phyloP scores from a whole-genome alignment of 345 rosid species.

The Heritiera littoralis region DNA sequence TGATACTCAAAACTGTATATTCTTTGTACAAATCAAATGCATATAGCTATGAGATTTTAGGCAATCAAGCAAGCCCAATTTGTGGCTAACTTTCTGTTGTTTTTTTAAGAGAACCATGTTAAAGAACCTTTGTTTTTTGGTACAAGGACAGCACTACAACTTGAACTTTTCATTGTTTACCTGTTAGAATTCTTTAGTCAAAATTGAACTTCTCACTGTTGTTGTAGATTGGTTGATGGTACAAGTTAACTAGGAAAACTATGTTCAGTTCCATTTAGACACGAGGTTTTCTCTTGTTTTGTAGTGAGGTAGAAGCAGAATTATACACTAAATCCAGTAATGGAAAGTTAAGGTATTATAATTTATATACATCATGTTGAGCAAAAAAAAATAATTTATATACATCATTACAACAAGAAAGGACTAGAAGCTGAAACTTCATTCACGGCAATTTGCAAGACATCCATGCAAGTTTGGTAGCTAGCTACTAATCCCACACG shows the following conservation, averaged over 20 bases:
- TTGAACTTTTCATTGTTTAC: not conserved
- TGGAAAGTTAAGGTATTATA: not conserved
- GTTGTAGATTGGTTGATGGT: not conserved
- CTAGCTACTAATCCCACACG: conserved; percentile 58
- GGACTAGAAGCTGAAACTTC: not conserved
- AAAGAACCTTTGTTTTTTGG: not conserved
- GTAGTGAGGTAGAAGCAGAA: not conserved
- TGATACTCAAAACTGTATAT: not conserved
- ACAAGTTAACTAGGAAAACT: not conserved
- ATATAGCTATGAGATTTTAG: not conserved
- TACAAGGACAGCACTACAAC: not conserved
- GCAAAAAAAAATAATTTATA: too few species aligned
- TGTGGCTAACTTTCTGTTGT: not conserved
- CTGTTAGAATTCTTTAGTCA: not conserved
- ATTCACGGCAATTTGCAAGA: conserved; percentile 25
- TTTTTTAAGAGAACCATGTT: not conserved
- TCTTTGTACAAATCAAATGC: not conserved
- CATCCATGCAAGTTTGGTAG: conserved; percentile 47
- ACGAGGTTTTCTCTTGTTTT: not conserved
- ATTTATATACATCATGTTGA: too few species aligned
- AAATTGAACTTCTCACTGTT: not conserved
- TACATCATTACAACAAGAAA: not conserved
- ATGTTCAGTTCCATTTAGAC: not conserved
- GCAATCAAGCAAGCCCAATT: not conserved
- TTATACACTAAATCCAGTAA: too few species aligned